Evolutionary conservation across 78 protist genomes (phyloP), one percentile per base, ranked within the genome.

Genomic region (Thecamonas trahens): DNA sequence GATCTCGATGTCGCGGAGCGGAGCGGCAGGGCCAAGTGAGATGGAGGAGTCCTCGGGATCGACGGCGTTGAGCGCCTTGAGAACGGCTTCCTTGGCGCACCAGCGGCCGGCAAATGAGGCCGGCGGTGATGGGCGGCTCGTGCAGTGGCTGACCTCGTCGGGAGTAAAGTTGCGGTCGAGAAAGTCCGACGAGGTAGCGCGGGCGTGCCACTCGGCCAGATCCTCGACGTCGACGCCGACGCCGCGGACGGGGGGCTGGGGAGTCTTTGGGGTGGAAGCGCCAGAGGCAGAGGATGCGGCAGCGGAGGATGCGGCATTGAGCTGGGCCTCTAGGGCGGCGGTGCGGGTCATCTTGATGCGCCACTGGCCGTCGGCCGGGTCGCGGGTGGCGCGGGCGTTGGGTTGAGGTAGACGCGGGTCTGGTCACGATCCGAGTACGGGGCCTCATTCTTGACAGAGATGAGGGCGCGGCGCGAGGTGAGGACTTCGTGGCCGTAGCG

Each of bases 71-170:
- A 83, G 29, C 13, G 88, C 88, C 58, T 83, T 83, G 69, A 83
- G 28, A 42, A 77, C 88, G 15, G 88, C 88, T 61, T 83, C 88
- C 53, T 83, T 83, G 31, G 84, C 79, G 7, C 58, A n/a, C 83
- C 83, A 83, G 14, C 72, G 58, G n/a, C 83, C 81, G 1, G 82
- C 60, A 29, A 70, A 71, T 7, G 58, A 22, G 4, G 80, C 69
- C 14, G 54, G 40, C 29, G 79, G 74, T 31, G 64, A 53, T 3
- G 74, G 39, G 3, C 54, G 47, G 7, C 68, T 14, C 18, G 1
- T 14, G 53, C 83, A 76, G 29, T 64, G 44, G 24, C 6, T 55
- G 18, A 29, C 2, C 64, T 83, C 88, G 31, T 31, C 57, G 5
- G 15, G 39, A 11, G 88, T 83, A 47, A 77, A 83, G 83, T 83